A percentile compares a stretch with the other conserved stretches of the same genome.
Conservation (phyloP, 768 basidiomycete species). For the Sistotremastrum niveocremeum region DNA sequence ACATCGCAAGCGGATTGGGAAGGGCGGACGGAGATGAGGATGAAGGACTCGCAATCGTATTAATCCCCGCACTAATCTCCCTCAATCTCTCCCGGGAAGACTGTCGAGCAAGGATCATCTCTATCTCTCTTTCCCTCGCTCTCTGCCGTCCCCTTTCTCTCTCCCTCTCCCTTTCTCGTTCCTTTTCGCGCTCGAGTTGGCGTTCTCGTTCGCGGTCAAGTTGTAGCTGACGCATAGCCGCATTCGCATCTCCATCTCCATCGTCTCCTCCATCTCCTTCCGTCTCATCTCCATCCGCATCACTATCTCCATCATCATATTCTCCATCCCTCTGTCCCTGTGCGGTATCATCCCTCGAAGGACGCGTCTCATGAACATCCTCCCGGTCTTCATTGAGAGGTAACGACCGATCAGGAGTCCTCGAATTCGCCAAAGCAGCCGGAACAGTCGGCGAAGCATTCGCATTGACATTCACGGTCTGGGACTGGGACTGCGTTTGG, state of each 20-base stretch:
- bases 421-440: conserved; percentile 27
- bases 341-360: conserved; percentile 17
- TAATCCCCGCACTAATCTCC: no score
- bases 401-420: conserved; percentile 58
- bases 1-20: no score
- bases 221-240: no score
- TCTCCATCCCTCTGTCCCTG: conserved; percentile 15
- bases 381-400: conserved; percentile 69
- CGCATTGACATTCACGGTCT: not conserved
- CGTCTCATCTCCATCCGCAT: no score
- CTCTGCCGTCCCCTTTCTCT: not conserved
- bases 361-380: conserved; percentile 34
- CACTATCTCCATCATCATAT: not conserved
- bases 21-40: no score
- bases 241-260: no score
- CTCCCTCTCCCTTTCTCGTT: conserved; percentile 9
- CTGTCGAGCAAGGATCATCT: no score
- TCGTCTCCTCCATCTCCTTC: no score
- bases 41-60: no score
- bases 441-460: conserved; percentile 34
- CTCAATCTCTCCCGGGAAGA: no score
- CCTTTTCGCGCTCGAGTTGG: conserved; percentile 6
- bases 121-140: not conserved
- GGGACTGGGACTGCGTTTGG: no score
- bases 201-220: conserved; percentile 1